Conservation (phyloP, 2,329 filamentous ascomycete genomes). For the Aspergillus sp. region DNA sequence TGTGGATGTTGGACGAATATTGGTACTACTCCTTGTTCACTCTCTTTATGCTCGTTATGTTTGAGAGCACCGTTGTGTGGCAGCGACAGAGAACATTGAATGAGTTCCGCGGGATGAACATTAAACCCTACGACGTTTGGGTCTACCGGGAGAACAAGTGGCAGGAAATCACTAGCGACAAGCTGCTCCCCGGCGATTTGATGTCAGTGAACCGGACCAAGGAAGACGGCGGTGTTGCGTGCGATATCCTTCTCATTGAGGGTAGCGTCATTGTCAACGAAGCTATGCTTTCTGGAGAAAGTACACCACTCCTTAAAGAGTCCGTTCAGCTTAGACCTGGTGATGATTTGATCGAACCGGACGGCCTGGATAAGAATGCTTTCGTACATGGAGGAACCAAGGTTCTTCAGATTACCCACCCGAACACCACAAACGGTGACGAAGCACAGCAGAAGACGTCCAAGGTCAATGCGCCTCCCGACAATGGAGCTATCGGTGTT, state of each 20-base stretch:
- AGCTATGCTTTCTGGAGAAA: slow-evolving; percentile 98
- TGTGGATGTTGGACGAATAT: slow-evolving; percentile 99
- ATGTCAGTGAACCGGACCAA: slow-evolving; percentile 91
- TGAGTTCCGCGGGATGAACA: slow-evolving; percentile 98
- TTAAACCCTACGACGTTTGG: slow-evolving; percentile 95
- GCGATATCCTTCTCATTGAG: slow-evolving; percentile 93
- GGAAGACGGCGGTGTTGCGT: slow-evolving; percentile 94
- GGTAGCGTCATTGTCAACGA: slow-evolving; percentile 98
- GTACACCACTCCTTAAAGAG: slow-evolving; percentile 93
- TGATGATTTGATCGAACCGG: slow-evolving; percentile 77
- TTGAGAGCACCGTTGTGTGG: slow-evolving; percentile 99
- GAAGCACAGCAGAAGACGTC: slow-evolving; percentile 69
- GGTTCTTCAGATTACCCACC: slow-evolving; percentile 91
- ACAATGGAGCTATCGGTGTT: slow-evolving; percentile 89
- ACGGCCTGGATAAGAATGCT: slow-evolving; percentile 93
- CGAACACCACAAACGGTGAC: slow-evolving; percentile 67
- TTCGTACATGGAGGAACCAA: slow-evolving; percentile 98
- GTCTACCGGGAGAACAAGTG: slow-evolving; percentile 86
- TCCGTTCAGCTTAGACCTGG: slow-evolving; percentile 86
- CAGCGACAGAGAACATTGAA: slow-evolving; percentile 92
- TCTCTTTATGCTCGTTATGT: slow-evolving; percentile 94
- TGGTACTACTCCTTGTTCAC: slow-evolving; percentile 99
- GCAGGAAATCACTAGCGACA: slow-evolving; percentile 85
- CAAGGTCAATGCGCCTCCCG: slow-evolving; percentile 79
- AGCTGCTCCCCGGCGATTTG: slow-evolving; percentile 87